Evolutionary conservation across 2,329 filamentous ascomycete genomes (phyloP).

Genomic region (Celoporthe dispersa): DNA sequence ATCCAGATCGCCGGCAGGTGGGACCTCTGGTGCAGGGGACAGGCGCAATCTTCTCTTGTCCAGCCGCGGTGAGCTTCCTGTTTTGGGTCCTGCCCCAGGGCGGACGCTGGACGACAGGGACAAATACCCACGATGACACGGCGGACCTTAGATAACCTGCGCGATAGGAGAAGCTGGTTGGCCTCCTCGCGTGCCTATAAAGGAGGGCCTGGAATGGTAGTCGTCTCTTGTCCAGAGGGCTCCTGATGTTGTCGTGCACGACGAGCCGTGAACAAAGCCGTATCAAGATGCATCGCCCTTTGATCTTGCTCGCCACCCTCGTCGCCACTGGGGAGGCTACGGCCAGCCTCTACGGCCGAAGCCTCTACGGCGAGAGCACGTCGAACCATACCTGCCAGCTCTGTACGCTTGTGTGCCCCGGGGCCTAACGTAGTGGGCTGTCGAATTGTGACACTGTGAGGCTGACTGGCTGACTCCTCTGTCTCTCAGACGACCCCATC

Average conservation of each 20-base stretch:
- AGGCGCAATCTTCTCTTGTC: constrained; percentile 3
- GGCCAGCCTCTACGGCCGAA: constrained; percentile 35
- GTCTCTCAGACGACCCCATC: constrained; percentile 37
- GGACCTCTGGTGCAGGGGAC: background rate
- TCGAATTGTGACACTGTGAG: background rate
- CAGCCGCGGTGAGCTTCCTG: constrained; percentile 29
- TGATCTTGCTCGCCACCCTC: constrained; percentile 32
- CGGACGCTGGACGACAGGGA: background rate
- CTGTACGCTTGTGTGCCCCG: constrained; percentile 37
- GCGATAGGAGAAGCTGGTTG: background rate
- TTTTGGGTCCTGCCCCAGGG: constrained; percentile 19
- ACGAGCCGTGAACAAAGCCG: background rate
- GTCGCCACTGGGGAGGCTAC: constrained; percentile 38
- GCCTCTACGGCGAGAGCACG: constrained; percentile 50
- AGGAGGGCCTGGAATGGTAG: background rate
- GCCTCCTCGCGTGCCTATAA: background rate
- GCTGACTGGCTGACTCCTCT: background rate
- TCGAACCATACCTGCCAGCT: constrained; percentile 62
- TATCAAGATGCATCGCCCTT: constrained; percentile 36
- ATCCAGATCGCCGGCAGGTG: constrained; percentile 16
- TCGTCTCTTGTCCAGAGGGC: background rate
- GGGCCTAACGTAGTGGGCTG: background rate
- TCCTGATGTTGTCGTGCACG: background rate
- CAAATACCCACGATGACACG: constrained; percentile 2
- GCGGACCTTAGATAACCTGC: background rate